Evolutionary conservation across 805 yeast genomes (phyloP).

Genomic region (Candida sithepensis): DNA sequence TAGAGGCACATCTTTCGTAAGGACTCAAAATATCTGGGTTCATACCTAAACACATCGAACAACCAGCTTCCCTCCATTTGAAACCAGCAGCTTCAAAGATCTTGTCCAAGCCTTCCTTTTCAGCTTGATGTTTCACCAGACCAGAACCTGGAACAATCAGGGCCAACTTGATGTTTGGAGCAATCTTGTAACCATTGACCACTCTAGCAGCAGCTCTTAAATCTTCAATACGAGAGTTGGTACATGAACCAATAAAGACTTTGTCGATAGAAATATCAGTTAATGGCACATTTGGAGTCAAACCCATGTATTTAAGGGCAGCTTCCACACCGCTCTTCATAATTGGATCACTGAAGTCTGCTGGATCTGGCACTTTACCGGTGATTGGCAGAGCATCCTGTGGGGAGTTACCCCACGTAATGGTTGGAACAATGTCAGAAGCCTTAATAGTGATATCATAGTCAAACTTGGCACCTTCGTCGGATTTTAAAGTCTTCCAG

Average conservation of each 20-base stretch:
- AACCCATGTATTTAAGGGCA: conserved; percentile 90
- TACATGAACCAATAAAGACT: conserved; percentile 97
- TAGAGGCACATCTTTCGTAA: conserved; percentile 96
- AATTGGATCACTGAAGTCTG: conserved; percentile 65
- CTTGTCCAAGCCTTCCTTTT: conserved; percentile 89
- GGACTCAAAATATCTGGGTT: conserved; percentile 96
- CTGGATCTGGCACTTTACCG: conserved; percentile 87
- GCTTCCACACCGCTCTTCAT: conserved; percentile 83
- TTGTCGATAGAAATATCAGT: conserved; percentile 78
- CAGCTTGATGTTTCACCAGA: conserved; percentile 89
- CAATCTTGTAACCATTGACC: conserved; percentile 85
- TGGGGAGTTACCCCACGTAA: conserved; percentile 99
- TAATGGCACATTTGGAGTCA: conserved; percentile 77
- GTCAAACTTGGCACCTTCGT: conserved; percentile 88
- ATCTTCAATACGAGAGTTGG: conserved; percentile 97
- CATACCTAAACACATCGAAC: conserved; percentile 99
- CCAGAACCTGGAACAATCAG: conserved; percentile 98
- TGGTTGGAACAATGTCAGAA: conserved; percentile 86
- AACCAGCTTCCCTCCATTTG: conserved; percentile 99
- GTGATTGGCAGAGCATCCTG: conserved; percentile 97
- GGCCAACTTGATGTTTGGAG: conserved; percentile 74
- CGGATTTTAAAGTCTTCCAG: conserved; percentile 87
- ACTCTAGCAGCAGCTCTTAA: conserved; percentile 92
- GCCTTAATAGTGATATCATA: conserved; percentile 78
- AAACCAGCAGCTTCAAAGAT: conserved; percentile 90